Evolutionary conservation across 2,329 filamentous ascomycete genomes (phyloP).

Genomic region (Epichloe sylvatica): DNA sequence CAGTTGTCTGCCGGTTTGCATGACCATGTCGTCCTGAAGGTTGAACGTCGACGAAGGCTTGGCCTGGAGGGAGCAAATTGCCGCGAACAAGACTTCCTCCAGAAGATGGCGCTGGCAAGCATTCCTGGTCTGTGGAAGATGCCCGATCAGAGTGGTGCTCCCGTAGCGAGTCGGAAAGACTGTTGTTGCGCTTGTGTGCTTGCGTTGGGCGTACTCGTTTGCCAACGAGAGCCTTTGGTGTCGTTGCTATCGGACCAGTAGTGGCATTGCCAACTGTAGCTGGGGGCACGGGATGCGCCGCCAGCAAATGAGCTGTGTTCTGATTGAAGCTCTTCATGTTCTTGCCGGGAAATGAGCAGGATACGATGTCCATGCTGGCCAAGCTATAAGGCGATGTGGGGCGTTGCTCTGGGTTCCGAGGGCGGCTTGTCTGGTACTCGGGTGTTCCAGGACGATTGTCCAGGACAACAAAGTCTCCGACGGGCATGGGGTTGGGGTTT

Average conservation of each 20-base stretch:
- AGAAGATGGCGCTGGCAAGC: slow-evolving; percentile 51
- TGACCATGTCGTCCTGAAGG: slow-evolving; percentile 34
- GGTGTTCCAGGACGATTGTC: slow-evolving; percentile 35
- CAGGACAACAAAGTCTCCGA: slow-evolving; percentile 31
- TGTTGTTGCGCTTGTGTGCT: slow-evolving; percentile 70
- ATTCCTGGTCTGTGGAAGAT: slow-evolving; percentile 39
- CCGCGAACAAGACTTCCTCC: slow-evolving; percentile 79
- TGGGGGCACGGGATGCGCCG: slow-evolving; percentile 42
- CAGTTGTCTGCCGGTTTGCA: slow-evolving; percentile 37
- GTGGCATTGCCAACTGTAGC: slow-evolving; percentile 32
- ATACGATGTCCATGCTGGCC: slow-evolving; percentile 46
- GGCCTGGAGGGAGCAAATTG: slow-evolving; percentile 66
- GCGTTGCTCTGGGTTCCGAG: slow-evolving; percentile 10
- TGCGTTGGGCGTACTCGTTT: slow-evolving; percentile 45
- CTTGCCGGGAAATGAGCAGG: slow-evolving; percentile 49
- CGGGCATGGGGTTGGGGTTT: slow-evolving; percentile 30
- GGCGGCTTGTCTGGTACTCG: slow-evolving; percentile 19
- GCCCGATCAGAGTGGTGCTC: slow-evolving; percentile 46
- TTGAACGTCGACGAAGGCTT: slow-evolving; percentile 62
- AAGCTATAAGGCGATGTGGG: slow-evolving; percentile 40
- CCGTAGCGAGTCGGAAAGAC: slow-evolving; percentile 70
- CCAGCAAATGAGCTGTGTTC: slow-evolving; percentile 28
- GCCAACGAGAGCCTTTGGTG: slow-evolving; percentile 42
- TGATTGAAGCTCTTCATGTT: slow-evolving; percentile 25
- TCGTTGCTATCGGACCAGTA: slow-evolving; percentile 39